Percentiles rank a stretch among this genome's conserved stretches.
These are phyloP conservation scores for Neoboletus subvelutipes DNA, from an alignment of 768 basidiomycete genomes.

Conservation along the genomic window DNA sequence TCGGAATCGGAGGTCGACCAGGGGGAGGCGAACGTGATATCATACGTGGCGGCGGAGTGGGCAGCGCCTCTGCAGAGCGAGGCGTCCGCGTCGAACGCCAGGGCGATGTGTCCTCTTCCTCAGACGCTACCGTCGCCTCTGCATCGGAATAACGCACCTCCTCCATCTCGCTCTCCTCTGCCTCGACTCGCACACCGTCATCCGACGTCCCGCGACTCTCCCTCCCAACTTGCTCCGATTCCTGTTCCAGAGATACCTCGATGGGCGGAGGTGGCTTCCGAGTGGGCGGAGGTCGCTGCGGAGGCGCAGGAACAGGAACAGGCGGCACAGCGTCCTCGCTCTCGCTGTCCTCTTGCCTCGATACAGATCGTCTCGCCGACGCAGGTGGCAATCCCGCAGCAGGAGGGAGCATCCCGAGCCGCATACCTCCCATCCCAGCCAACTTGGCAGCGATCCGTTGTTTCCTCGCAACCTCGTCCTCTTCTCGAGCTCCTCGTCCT, in stretches of 20 bases:
- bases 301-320: slow-evolving; percentile 34
- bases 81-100: slow-evolving; percentile 35
- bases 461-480: slow-evolving; percentile 55
- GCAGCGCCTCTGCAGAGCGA: slow-evolving; percentile 34
- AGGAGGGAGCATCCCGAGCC: slow-evolving; percentile 53
- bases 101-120: slow-evolving; percentile 47
- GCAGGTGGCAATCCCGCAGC: slow-evolving; percentile 16
- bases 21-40: slow-evolving; percentile 34
- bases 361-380: slow-evolving; percentile 15
- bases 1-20: slow-evolving; percentile 39
- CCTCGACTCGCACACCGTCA: slow-evolving; percentile 64
- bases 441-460: slow-evolving; percentile 54
- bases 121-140: slow-evolving; percentile 26
- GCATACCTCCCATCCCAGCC: slow-evolving; percentile 56
- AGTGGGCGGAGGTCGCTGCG: slow-evolving; percentile 29
- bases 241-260: slow-evolving; percentile 3
- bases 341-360: slow-evolving; percentile 32
- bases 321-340: slow-evolving; percentile 25
- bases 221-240: slow-evolving; percentile 36
- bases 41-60: slow-evolving; percentile 48
- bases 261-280: slow-evolving; percentile 34
- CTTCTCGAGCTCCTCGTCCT: slow-evolving; percentile 22
- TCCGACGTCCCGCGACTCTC: slow-evolving; percentile 48
- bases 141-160: slow-evolving; percentile 62
- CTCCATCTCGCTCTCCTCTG: slow-evolving; percentile 72